Evolutionary conservation across 768 basidiomycete species (phyloP), one percentile per base, ranked within the genome.

Genomic region (Lentinula guzmanii): DNA sequence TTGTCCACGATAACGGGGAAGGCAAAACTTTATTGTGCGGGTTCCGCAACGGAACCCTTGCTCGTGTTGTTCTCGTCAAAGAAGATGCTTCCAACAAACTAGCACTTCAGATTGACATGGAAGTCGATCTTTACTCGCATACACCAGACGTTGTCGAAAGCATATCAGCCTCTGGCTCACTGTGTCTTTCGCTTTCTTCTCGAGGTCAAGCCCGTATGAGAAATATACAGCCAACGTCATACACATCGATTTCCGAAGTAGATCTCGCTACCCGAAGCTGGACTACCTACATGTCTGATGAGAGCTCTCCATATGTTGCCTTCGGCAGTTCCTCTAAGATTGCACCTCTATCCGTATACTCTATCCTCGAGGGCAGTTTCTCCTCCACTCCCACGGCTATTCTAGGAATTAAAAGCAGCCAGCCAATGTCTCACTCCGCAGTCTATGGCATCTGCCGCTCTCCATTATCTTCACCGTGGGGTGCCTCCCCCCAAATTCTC

Each of bases 371-470:
- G 48, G 76, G 77, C 21, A 73, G 72, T 0, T 64, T 90, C n/a
- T 76, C 79, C 4, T 60, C 71, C 10, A 70, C 66, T 1, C 86
- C 91, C 5, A 75, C 76, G 46, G 76, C 81, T 50, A 69, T 79
- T 61, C 76, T 91, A 52, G 75, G 76, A 58, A 74, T 80, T 6
- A 66, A 71, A 33, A 69, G 72, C 58, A 66, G 62, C 11, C 66
- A 55, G 53, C 63, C 45, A 6, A 48, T 61, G 52, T 61, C 58
- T 45, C 67, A 71, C 3, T 81, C 85, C 37, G 89, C 91, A 1
- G 91, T 91, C 9, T 93, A 92, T 73, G 87, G 82, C 46, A 82
- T 94, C 69, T 75, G 83, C 7, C 76, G 75, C 28, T 82, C 83
- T 6, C 86, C 89, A 0, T 76, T 78, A 0, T 77, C 82, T 31